Percentiles rank a stretch among this genome's conserved stretches.
Conservation (phyloP, 148 eudicot species). For the Dianthus caryophyllus region DNA sequence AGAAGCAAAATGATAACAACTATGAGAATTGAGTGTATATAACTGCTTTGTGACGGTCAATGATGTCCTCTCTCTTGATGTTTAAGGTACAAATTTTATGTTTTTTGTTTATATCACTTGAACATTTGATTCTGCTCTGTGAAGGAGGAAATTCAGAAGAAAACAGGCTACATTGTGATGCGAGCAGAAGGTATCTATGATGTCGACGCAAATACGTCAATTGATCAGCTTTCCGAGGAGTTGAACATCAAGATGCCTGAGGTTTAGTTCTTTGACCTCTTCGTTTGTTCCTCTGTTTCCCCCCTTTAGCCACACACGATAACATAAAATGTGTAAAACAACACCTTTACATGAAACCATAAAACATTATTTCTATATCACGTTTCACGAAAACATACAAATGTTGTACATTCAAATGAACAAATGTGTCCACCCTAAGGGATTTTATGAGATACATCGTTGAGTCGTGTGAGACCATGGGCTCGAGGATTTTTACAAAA, state of each 20-base stretch:
- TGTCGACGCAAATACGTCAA: conserved; percentile 97
- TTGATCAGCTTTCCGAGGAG: conserved; percentile 95
- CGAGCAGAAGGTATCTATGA: conserved; percentile 94
- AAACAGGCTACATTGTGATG: conserved; percentile 93
- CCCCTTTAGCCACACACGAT: background rate
- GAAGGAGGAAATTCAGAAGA: conserved; percentile 95
- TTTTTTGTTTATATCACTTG: background rate
- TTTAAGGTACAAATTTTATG: too few species aligned
- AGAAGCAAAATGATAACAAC: too few species aligned
- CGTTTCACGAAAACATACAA: too few species aligned
- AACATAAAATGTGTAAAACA: too few species aligned
- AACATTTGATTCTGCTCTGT: conserved; percentile 13
- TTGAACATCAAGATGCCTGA: conserved; percentile 84
- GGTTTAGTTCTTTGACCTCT: conserved; percentile 29
- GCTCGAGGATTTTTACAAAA: too few species aligned
- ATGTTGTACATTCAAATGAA: too few species aligned
- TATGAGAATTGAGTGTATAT: background rate
- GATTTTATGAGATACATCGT: too few species aligned
- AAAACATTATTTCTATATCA: too few species aligned
- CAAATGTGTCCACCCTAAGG: too few species aligned
- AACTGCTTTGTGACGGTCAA: background rate
- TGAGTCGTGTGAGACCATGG: too few species aligned
- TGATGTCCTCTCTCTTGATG: too few species aligned
- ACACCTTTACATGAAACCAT: too few species aligned
- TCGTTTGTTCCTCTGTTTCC: background rate